These are phyloP conservation scores for Cinchona pubescens DNA, from an alignment of 257 asterid species.

Conservation along the genomic window DNA sequence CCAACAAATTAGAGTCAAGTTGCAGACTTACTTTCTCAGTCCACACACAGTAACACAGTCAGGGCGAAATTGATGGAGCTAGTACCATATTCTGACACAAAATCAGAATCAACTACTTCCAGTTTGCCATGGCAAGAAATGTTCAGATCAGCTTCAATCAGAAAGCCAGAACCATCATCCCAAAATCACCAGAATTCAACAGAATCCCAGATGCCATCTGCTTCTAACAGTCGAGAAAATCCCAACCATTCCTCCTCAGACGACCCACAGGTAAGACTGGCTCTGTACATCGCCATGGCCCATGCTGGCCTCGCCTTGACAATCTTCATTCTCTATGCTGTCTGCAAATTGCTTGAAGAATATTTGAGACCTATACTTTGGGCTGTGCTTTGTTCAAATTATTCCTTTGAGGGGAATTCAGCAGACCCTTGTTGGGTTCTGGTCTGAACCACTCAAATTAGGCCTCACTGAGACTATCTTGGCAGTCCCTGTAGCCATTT, in stretches of 20 bases:
- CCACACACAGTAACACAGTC: too few species aligned
- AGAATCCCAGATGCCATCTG: constrained; percentile 14
- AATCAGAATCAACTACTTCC: constrained; percentile 42
- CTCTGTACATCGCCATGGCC: constrained; percentile 96
- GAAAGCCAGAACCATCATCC: constrained; percentile 61
- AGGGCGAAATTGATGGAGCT: constrained; percentile 39
- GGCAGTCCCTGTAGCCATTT: constrained; percentile 78
- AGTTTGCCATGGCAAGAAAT: constrained; percentile 87
- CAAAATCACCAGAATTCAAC: constrained; percentile 25
- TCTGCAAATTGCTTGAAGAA: constrained; percentile 72
- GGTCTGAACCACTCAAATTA: constrained; percentile 78
- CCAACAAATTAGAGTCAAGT: not conserved
- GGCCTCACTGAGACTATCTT: constrained; percentile 88
- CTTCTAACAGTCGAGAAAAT: constrained; percentile 14
- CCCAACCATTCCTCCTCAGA: constrained; percentile 33
- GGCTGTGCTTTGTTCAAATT: constrained; percentile 93
- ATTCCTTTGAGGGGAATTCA: constrained; percentile 91
- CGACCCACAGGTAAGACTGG: constrained; percentile 94
- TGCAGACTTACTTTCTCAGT: not conserved
- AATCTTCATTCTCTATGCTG: constrained; percentile 62
- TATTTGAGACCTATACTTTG: constrained; percentile 80
- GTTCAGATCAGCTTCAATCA: constrained; percentile 89
- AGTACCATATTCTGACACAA: constrained; percentile 58
- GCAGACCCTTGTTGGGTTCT: constrained; percentile 73
- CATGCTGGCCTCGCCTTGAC: constrained; percentile 79